phyloP scores from a whole-genome alignment of 805 yeast genomes.

The Wickerhamomyces silvicola region DNA sequence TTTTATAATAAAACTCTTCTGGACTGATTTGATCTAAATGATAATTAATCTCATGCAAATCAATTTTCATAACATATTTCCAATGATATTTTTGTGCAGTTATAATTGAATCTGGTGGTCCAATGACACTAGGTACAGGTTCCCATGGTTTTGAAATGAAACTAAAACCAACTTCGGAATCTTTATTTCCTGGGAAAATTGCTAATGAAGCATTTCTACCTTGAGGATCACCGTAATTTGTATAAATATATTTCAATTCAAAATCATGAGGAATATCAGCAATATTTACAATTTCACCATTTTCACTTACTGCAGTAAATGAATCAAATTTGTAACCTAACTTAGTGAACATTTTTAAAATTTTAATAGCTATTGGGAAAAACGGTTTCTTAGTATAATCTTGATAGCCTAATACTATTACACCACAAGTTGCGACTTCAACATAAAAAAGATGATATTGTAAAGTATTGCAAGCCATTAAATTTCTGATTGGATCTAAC shows the following conservation, averaged over 20 bases:
- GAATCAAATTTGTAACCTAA: not conserved
- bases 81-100: not conserved
- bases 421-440: not conserved
- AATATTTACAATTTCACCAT: not conserved
- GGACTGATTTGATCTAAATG: constrained; percentile 2
- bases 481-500: not conserved
- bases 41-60: not conserved
- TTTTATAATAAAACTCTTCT: not conserved
- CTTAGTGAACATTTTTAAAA: not conserved
- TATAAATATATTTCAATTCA: not conserved
- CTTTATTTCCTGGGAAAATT: constrained; percentile 3
- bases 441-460: not conserved
- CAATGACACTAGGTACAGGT: not conserved
- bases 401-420: not conserved
- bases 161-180: constrained; percentile 2
- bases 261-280: not conserved
- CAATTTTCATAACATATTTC: constrained; percentile 1
- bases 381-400: not conserved
- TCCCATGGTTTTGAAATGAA: constrained; percentile 3
- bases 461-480: not conserved
- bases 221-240: not conserved
- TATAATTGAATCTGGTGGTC: not conserved
- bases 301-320: constrained; percentile 1
- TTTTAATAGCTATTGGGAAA: not conserved
- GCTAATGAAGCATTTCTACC: constrained; percentile 3